Evolutionary conservation across 2,329 filamentous ascomycete species (phyloP).

Genomic region (Dactylellina drechsleri): DNA sequence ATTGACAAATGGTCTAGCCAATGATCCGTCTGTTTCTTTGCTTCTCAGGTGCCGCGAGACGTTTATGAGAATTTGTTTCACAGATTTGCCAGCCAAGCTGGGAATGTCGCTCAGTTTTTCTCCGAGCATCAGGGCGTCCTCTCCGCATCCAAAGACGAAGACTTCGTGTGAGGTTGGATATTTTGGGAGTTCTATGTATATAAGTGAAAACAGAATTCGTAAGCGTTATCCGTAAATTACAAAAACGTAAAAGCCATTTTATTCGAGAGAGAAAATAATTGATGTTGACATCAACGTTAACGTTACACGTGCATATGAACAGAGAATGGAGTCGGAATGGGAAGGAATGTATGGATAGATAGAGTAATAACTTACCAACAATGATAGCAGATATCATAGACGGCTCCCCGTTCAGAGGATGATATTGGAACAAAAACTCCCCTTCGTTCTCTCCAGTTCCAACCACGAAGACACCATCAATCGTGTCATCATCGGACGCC

Average conservation of each 20-base stretch:
- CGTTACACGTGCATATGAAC: neutral
- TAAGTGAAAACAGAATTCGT: no score
- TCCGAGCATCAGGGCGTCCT: constrained; percentile 30
- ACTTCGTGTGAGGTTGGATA: constrained; percentile 41
- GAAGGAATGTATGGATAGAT: neutral
- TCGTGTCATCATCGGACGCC: constrained; percentile 46
- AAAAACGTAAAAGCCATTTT: no score
- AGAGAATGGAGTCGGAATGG: neutral
- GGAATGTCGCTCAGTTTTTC: constrained; percentile 40
- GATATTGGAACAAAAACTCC: constrained; percentile 50
- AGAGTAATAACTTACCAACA: constrained; percentile 21
- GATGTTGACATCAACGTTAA: neutral
- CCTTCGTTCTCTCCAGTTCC: constrained; percentile 47
- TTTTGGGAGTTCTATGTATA: constrained; percentile 20
- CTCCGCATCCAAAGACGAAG: constrained; percentile 48
- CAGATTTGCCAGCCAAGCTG: constrained; percentile 24
- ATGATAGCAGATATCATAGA: constrained; percentile 47
- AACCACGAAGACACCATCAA: constrained; percentile 46
- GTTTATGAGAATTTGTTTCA: constrained; percentile 37
- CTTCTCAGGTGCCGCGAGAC: constrained; percentile 37
- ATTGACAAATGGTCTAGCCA: constrained; percentile 23
- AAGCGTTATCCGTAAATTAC: no score
- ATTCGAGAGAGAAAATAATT: neutral
- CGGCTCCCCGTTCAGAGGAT: constrained; percentile 40
- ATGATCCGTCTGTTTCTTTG: constrained; percentile 42